Conservation (phyloP, 768 basidiomycete genomes). For the Boletus coccyginus region DNA sequence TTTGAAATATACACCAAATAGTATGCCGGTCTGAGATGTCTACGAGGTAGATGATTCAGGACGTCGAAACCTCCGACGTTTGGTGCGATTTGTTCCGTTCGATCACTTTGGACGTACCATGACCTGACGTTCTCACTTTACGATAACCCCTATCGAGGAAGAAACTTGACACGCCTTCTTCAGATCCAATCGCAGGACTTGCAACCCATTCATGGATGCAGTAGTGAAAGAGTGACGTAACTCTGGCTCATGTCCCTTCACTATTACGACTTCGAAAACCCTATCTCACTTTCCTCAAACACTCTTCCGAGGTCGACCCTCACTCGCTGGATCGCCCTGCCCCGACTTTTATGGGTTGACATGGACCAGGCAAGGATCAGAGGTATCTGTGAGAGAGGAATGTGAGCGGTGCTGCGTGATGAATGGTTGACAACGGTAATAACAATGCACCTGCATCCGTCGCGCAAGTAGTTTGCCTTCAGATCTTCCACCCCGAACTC, state of each 20-base stretch:
- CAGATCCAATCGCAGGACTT: slow-evolving; percentile 43
- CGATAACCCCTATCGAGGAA: background rate
- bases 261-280: too few relatives aligned
- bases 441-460: slow-evolving; percentile 38
- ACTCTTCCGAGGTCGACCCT: too few relatives aligned
- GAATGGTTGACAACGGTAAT: too few relatives aligned
- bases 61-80: background rate
- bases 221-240: too few relatives aligned
- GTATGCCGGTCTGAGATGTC: background rate
- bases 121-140: slow-evolving; percentile 27
- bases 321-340: too few relatives aligned
- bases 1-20: slow-evolving; percentile 11
- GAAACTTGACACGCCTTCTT: slow-evolving; percentile 39
- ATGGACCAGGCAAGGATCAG: slow-evolving; percentile 52
- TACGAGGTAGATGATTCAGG: background rate
- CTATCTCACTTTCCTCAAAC: too few relatives aligned
- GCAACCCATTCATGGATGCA: too few relatives aligned
- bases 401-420: background rate
- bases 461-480: slow-evolving; percentile 49
- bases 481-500: slow-evolving; percentile 53
- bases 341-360: too few relatives aligned
- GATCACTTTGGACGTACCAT: slow-evolving; percentile 42
- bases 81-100: slow-evolving; percentile 39
- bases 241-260: too few relatives aligned
- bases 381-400: slow-evolving; percentile 46